Evolutionary conservation across 805 yeast species (phyloP).

Genomic region (Cyberlindnera xylosilytica): DNA sequence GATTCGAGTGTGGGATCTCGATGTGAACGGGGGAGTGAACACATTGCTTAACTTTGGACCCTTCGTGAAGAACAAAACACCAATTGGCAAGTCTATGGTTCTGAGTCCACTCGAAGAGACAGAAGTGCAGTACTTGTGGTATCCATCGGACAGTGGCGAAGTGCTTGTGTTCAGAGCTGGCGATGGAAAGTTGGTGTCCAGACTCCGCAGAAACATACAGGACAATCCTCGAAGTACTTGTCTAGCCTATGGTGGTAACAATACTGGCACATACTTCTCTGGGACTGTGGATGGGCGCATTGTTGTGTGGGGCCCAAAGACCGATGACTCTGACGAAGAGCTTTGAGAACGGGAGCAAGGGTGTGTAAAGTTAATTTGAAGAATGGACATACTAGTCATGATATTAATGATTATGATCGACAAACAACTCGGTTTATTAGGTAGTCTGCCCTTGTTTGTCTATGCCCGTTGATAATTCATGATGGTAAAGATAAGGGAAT

Average conservation of each 20-base stretch:
- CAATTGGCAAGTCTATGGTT: conserved; percentile 22
- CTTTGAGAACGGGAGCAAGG: no score
- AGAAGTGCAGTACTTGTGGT: conserved; percentile 54
- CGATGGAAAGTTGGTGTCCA: conserved; percentile 60
- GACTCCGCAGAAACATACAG: conserved; percentile 46
- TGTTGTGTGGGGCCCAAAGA: conserved; percentile 48
- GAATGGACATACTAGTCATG: no score
- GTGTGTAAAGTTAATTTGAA: no score
- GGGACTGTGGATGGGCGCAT: conserved; percentile 72
- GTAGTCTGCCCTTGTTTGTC: no score
- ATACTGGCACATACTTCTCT: conserved; percentile 45
- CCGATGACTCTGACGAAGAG: conserved; percentile 17
- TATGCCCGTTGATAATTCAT: no score
- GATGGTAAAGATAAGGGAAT: no score
- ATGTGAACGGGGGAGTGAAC: conserved; percentile 48
- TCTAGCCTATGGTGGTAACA: conserved; percentile 45
- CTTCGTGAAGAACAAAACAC: conserved; percentile 59
- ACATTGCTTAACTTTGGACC: conserved; percentile 77
- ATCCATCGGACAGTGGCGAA: conserved; percentile 77
- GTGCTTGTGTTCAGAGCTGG: conserved; percentile 52
- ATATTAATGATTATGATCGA: neutral
- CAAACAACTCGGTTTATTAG: no score
- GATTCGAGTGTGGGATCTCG: conserved; percentile 73
- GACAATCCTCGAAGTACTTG: conserved; percentile 46
- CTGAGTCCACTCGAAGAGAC: conserved; percentile 45